Conservation (phyloP, 2,329 filamentous ascomycete species). For the Teratosphaeria gauchensis region DNA sequence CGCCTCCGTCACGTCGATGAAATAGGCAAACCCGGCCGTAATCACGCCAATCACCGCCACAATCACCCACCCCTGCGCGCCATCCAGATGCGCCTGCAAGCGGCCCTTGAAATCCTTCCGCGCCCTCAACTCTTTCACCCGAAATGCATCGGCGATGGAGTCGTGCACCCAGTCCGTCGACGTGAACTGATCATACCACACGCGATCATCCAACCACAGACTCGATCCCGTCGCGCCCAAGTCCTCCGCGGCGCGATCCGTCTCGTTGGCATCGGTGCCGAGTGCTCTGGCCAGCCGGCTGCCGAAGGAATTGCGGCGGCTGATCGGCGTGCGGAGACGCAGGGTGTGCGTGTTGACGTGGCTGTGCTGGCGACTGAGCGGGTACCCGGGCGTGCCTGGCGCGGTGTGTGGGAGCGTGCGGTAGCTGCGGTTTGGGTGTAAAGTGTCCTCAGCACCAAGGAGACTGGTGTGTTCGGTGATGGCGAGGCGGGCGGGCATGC, state of each 20-base stretch:
- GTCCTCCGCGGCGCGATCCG: constrained; percentile 22
- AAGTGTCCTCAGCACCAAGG: constrained; percentile 30
- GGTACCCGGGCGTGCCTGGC: constrained; percentile 18
- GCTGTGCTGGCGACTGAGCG: constrained; percentile 25
- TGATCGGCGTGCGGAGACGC: constrained; percentile 28
- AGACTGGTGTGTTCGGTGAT: constrained; percentile 40
- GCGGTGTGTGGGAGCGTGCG: constrained; percentile 12
- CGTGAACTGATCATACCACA: constrained; percentile 98
- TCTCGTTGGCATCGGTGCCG: constrained; percentile 10
- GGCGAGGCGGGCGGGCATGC: constrained; percentile 17
- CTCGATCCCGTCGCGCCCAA: constrained; percentile 57
- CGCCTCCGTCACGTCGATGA: constrained; percentile 78
- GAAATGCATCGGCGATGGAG: constrained; percentile 85
- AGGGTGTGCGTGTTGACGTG: constrained; percentile 12
- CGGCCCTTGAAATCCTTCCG: constrained; percentile 80
- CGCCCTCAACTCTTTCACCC: constrained; percentile 71
- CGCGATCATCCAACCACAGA: constrained; percentile 68
- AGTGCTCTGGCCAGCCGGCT: constrained; percentile 18
- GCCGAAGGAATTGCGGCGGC: constrained; percentile 40
- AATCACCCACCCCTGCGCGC: constrained; percentile 86
- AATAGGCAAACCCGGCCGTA: constrained; percentile 77
- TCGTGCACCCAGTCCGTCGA: constrained; percentile 98
- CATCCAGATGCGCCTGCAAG: constrained; percentile 66
- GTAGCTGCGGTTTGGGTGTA: constrained; percentile 12
- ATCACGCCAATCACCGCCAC: constrained; percentile 82